Evolutionary conservation across 2,329 filamentous ascomycete genomes (phyloP).

Genomic region (Scytalidium lignicola): DNA sequence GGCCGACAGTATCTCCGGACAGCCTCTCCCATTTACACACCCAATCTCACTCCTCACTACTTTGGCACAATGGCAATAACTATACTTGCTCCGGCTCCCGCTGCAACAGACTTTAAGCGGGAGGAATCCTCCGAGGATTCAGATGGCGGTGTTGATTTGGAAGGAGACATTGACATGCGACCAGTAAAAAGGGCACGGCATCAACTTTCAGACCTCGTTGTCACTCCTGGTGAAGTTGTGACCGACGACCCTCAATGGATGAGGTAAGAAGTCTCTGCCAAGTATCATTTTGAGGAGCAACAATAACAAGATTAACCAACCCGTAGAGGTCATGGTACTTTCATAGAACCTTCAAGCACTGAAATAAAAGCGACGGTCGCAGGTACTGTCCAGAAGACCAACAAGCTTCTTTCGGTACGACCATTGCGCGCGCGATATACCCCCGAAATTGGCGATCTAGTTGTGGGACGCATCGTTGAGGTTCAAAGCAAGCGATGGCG

Average conservation of each 20-base stretch:
- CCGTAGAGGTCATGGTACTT: slow-evolving; percentile 84
- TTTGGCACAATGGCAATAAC: slow-evolving; percentile 26
- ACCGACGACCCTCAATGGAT: slow-evolving; percentile 96
- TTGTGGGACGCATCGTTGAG: slow-evolving; percentile 88
- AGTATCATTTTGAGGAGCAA: not conserved
- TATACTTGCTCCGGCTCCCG: slow-evolving; percentile 26
- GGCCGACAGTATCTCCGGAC: not conserved
- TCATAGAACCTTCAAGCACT: slow-evolving; percentile 55
- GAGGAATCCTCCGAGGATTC: slow-evolving; percentile 14
- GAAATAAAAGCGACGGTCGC: slow-evolving; percentile 86
- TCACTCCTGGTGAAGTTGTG: slow-evolving; percentile 85
- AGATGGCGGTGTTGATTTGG: slow-evolving; percentile 27
- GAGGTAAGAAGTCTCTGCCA: slow-evolving; percentile 48
- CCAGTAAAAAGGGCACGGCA: slow-evolving; percentile 34
- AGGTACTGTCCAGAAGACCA: slow-evolving; percentile 85
- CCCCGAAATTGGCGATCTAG: slow-evolving; percentile 92
- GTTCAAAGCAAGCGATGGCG: slow-evolving; percentile 94
- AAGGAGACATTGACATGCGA: slow-evolving; percentile 36
- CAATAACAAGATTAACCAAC: slow-evolving; percentile 12
- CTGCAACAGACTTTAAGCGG: slow-evolving; percentile 11
- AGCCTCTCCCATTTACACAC: not conserved
- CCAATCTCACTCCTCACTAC: no score
- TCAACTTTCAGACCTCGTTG: slow-evolving; percentile 47
- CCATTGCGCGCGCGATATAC: slow-evolving; percentile 89
- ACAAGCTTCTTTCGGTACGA: slow-evolving; percentile 90